Conservation (phyloP, 75 land plant species). For the Pinus taeda region DNA sequence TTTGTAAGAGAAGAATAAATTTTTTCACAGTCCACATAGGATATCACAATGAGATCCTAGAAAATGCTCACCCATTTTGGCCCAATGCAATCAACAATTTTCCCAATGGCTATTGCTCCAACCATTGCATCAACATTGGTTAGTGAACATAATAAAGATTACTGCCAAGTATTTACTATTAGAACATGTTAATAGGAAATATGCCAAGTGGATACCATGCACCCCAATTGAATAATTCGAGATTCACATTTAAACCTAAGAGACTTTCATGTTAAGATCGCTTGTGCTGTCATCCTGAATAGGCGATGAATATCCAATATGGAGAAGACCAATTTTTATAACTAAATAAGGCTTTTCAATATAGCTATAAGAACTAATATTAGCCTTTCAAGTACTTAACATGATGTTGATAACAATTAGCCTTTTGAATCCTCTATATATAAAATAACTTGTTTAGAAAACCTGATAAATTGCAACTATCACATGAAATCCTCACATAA, state of each 20-base stretch:
- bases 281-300: conserved; percentile 50
- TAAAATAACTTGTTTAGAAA: too few relatives aligned
- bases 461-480: too few relatives aligned
- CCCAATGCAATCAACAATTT: conserved; percentile 78
- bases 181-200: not conserved
- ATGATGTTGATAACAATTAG: too few relatives aligned
- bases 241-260: conserved; percentile 44
- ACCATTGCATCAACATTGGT: conserved; percentile 90
- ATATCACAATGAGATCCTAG: not conserved
- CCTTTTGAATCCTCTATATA: too few relatives aligned
- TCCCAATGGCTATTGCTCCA: conserved; percentile 87
- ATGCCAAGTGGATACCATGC: not conserved
- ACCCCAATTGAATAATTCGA: not conserved
- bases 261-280: conserved; percentile 58
- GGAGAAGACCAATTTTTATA: too few relatives aligned
- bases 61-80: conserved; percentile 62
- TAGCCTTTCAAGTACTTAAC: too few relatives aligned
- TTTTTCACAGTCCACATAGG: not conserved
- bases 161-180: conserved; percentile 25
- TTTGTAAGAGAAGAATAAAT: not conserved
- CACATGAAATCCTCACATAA: too few relatives aligned
- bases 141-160: conserved; percentile 74
- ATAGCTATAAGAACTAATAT: too few relatives aligned
- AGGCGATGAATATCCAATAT: conserved; percentile 72
- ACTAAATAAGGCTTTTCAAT: too few relatives aligned